Evolutionary conservation across 768 basidiomycete genomes (phyloP).

Genomic region (Calvatia gigantea): DNA sequence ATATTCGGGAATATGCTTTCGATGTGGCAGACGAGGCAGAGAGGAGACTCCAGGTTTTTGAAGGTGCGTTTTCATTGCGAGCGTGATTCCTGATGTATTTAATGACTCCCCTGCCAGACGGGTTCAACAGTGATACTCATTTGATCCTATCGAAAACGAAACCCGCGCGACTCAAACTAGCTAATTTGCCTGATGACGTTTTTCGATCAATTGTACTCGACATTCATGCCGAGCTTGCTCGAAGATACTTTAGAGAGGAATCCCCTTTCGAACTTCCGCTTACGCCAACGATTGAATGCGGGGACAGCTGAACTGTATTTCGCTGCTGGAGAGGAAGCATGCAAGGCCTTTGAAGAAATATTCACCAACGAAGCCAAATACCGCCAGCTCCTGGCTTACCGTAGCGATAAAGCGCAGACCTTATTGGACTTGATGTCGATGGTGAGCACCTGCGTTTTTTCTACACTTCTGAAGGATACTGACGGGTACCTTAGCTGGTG

Average conservation of each 20-base stretch:
- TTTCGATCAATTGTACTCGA: not conserved
- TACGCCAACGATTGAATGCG: not conserved
- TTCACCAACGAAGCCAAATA: not conserved
- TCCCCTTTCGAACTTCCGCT: not conserved
- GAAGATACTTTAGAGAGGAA: slow-evolving; percentile 1
- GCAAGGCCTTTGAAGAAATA: not conserved
- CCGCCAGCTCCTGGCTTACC: slow-evolving; percentile 1
- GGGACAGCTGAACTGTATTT: not conserved
- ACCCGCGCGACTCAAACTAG: not conserved
- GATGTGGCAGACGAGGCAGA: slow-evolving; percentile 1
- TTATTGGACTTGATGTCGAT: slow-evolving; percentile 5
- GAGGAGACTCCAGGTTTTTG: not conserved
- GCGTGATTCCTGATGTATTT: not conserved
- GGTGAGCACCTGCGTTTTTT: not conserved
- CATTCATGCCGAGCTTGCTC: not conserved
- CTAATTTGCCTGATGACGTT: not conserved
- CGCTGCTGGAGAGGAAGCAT: not conserved
- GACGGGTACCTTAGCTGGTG: not conserved
- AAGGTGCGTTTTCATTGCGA: not conserved
- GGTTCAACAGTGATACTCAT: not conserved
- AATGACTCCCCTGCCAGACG: not conserved
- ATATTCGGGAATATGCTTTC: slow-evolving; percentile 1
- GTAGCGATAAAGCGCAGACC: slow-evolving; percentile 5
- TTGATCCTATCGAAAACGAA: slow-evolving; percentile 4
- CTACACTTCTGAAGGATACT: not conserved